These are phyloP conservation scores for Neofusicoccum cordaticola DNA, from an alignment of 2,329 filamentous ascomycete genomes.

Conservation along the genomic window DNA sequence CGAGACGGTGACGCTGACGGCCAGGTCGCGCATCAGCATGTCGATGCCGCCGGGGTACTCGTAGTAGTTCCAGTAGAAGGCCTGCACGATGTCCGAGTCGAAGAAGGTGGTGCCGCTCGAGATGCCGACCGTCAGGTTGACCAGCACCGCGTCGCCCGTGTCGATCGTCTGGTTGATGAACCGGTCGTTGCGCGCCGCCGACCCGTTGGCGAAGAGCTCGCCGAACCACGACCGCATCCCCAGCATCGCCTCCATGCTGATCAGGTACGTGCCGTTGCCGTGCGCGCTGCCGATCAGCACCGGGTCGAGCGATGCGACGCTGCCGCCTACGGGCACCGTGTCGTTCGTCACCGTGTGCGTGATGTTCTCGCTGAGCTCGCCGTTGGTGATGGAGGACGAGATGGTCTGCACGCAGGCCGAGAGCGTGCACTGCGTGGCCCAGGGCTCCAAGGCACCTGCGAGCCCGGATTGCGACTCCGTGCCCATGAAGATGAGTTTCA, in stretches of 20 bases:
- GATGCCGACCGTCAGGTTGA: conserved; percentile 20
- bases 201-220: conserved; percentile 17
- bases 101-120: neutral
- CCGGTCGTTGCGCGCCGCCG: conserved; percentile 12
- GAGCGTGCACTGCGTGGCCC: conserved; percentile 19
- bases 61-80: conserved; percentile 44
- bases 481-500: conserved; percentile 18
- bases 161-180: conserved; percentile 10
- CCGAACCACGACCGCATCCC: conserved; percentile 17
- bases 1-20: conserved; percentile 35
- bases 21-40: conserved; percentile 35
- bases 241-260: conserved; percentile 18
- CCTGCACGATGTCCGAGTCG: conserved; percentile 37
- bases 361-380: conserved; percentile 14
- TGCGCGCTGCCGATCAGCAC: neutral
- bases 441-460: conserved; percentile 9
- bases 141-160: conserved; percentile 11
- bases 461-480: conserved; percentile 16
- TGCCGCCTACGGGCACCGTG: neutral
- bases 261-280: conserved; percentile 1
- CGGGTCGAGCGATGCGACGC: neutral
- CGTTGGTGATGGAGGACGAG: conserved; percentile 15
- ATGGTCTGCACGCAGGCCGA: conserved; percentile 18
- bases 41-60: conserved; percentile 34
- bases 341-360: conserved; percentile 7